Base-by-base conservation (phyloP, 306 rosid species). In the Hylodesmum podocarpum region DNA sequence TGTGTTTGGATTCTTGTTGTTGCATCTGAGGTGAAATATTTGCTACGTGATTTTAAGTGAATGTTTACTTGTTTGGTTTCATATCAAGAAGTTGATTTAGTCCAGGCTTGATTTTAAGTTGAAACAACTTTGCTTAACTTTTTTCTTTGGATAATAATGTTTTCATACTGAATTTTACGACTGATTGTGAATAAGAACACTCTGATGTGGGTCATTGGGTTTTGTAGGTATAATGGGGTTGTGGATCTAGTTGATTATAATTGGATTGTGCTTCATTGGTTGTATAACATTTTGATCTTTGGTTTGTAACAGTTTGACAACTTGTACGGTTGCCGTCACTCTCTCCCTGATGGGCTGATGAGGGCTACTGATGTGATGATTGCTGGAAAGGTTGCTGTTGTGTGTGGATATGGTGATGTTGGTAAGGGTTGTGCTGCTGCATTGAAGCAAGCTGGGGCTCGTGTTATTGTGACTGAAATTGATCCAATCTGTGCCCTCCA, bases 241-340 rank as follows among this genome's bases (percentile, higher is more conserved):
- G 34, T 76, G 16, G 73, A 59, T 83, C 66, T 54, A 19, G 51
- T 37, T 70, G 14, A 27, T 25, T 43, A 12, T 54, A 3, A 73
- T 13, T 67, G 55, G 10, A 12, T 62, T 69, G 21, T 78, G 78
- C 27, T 4, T 70, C 29, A n/a, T 37, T 51, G 8, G 1, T 62
- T 16, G 16, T 8, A 18, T 66, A 65, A 39, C 51, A 6, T 19
- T 58, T 50, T 57, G 73, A 34, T 62, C n/a, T 39, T 2, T 61
- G 69, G 16, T 0, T 51, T 71, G 70, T 67, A 3, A 53, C 92
- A 95, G 97, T 95, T 95, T 6, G 98, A 95, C 85, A 95, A 95
- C 90, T 88, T 95, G 97, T 95, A 92, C 36, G 98, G 98, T 10
- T 95, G 98, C 91, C 98, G 98, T 62, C 98, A 94, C 89, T 94